A percentile compares a stretch with the other conserved stretches of the same genome.
phyloP scores from a whole-genome alignment of 805 yeast genomes.

The Lipomyces yamanashiensis region DNA sequence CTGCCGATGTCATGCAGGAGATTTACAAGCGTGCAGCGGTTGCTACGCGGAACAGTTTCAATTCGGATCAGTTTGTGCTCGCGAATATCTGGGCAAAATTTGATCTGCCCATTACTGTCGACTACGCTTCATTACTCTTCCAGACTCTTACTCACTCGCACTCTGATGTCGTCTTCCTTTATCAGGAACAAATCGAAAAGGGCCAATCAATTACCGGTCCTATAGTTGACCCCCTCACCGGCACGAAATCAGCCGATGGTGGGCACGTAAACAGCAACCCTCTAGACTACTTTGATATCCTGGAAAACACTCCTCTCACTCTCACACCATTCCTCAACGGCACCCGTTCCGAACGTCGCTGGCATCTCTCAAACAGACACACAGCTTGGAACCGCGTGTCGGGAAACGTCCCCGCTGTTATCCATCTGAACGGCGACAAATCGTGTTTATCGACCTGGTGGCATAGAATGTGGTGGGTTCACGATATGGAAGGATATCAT shows the following conservation, averaged over 20 bases:
- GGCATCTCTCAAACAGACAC: conserved; percentile 3
- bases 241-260: neutral
- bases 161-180: conserved; percentile 18
- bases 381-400: conserved; percentile 27
- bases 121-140: conserved; percentile 22
- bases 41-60: neutral
- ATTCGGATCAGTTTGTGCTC: conserved; percentile 21
- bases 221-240: conserved; percentile 5
- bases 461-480: conserved; percentile 29
- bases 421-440: conserved; percentile 28
- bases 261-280: neutral
- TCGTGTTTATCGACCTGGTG: conserved; percentile 25
- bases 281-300: neutral
- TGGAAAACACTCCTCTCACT: conserved; percentile 2
- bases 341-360: neutral
- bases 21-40: conserved; percentile 12
- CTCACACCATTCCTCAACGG: conserved; percentile 5
- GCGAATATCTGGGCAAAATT: conserved; percentile 23
- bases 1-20: conserved; percentile 13
- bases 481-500: conserved; percentile 3
- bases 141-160: conserved; percentile 27
- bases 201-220: conserved; percentile 3
- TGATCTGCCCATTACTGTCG: conserved; percentile 22
- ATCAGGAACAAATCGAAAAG: conserved; percentile 21
- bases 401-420: conserved; percentile 16